Base-by-base conservation (phyloP, 1,284 basidiomycete genomes). In the Wolfiporia cocos region DNA sequence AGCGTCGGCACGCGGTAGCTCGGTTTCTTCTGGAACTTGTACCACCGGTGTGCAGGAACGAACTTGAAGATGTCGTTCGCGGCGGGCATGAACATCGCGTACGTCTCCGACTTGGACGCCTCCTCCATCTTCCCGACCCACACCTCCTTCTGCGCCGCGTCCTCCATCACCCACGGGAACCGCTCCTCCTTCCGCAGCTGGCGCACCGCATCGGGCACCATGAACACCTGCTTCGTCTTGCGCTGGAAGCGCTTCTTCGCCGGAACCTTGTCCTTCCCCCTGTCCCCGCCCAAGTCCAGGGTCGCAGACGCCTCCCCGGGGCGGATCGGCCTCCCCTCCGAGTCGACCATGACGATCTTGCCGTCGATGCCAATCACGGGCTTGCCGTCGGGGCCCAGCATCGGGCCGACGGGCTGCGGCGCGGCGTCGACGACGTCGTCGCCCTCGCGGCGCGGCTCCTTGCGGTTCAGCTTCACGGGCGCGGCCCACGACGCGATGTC, bases 131-230 rank as follows among this genome's bases (percentile, higher is more conserved):
- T 74, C 15, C 83, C 91, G 17, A 80, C 70, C 90, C 90, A 93
- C 22, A 76, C 58, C 62, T 90, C 85, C 46, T 70, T 65, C 41
- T 77, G 73, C 33, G 60, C 58, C 35, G 72, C 75, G 57, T 91
- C 88, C 66, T 93, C 90, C 65, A 92, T 76, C 34, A 93, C 80
- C 91, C 90, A 93, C 2, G 91, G 90, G 61, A 86, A 86, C 50
- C 86, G 70, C 63, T 93, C 91, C 66, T 93, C 89, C 55, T 74
- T 76, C 57, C 84, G 70, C 52, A 92, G 68, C 64, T 65, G 57
- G 49, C 67, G 44, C 35, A 56, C 53, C 46, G 54, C 58, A 42
- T 67, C 62, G 10, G 66, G 58, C n/a, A 66, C 54, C 49, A 80
- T 73, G 62, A 82, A 89, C 21, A 92, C 86, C 67, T 92, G 88